Evolutionary conservation across 2,329 filamentous ascomycete genomes (phyloP), one percentile per base, ranked within the genome.

Genomic region (Colletotrichum karsti): DNA sequence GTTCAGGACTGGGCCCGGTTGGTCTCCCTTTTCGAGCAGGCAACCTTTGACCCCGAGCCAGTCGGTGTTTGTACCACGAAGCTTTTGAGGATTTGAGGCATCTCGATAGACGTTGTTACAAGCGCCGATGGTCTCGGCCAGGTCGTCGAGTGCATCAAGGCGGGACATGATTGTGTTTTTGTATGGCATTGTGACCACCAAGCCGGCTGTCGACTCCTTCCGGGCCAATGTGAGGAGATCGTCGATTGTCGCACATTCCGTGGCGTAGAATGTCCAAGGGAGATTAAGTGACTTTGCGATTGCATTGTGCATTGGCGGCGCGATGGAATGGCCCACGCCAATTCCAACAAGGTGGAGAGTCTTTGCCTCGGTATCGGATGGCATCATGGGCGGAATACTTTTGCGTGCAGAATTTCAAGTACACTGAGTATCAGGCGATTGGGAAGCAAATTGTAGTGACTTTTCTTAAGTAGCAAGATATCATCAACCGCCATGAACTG

Each of bases 1-100:
- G 15, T 71, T 58, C 4, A 57, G 15, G 3, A 57, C 41, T 15
- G 69, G 59, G 5, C 73, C 69, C 41, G 48, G 61, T 7, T 53
- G 35, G 30, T 70, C 64, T 51, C 69, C 69, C 30, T 68, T 62
- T 26, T 30, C 48, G 50, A 74, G 63, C 12, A 82, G 69, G 62
- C 77, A 82, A 5, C 74, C 77, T 41, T 76, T 75, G 58, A 84
- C 78, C 2, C 82, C 81, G 1, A 76, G 69, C 81, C 81, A 83
- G 67, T 84, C 81, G 2, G 81, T 84, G 66, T 84, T 84, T 7
- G 78, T 79, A 3, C 80, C 82, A 7, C 73, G 69, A 1, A 82
- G 70, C 9, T 63, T 70, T 4, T 73, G 70, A 6, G 60, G 33
- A 22, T 75, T 66, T 1, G 55, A 30, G 8, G 73, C 72, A 6